Evolutionary conservation across 2,329 filamentous ascomycete genomes (phyloP), one percentile per base, ranked within the genome.

Genomic region (Gliomastix tumulicola): DNA sequence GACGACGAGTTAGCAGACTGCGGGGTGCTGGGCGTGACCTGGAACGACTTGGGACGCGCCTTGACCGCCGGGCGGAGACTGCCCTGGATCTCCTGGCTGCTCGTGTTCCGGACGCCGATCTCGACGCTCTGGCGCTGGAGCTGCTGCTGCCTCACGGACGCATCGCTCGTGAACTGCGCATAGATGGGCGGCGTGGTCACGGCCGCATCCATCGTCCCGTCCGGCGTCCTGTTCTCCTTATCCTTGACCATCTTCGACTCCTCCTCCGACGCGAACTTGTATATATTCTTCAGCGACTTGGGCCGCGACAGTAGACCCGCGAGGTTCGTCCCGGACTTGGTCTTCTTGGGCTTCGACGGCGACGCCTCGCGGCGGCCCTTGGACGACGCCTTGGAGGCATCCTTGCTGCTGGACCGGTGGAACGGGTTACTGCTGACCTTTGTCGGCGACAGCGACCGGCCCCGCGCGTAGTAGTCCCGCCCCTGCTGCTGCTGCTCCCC

Each of bases 251-350:
- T 57, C 27, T 65, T 67, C 18, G 66, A 59, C 36, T 70, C 66
- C 7, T 77, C 73, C 11, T 76, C 73, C 22, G 62, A 62, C 37
- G 71, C 65, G 32, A 67, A 51, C 40, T 69, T 71, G 43, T 76
- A 74, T 18, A 83, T 60, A 45, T 77, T 82, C 51, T 81, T 86
- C 36, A 80, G 71, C 9, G 86, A 88, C 55, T 83, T 88, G 41
- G 80, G 78, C 39, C 83, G 81, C 39, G 79, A 79, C 35, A 95
- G 73, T 37, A 96, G 73, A 5, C 74, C 79, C 1, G 79, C 78
- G n/a, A 97, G 69, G 54, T 88, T 94, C 21, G 84, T 84, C 4
- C 84, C 75, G 1, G 89, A 94, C 59, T 90, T 94, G 25, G 76
- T 76, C 66, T 90, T 94, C 53, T 82, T 83, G 19, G 78, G 76